phyloP scores from a whole-genome alignment of 176 grass and related monocot species.

The Themeda triandra region DNA sequence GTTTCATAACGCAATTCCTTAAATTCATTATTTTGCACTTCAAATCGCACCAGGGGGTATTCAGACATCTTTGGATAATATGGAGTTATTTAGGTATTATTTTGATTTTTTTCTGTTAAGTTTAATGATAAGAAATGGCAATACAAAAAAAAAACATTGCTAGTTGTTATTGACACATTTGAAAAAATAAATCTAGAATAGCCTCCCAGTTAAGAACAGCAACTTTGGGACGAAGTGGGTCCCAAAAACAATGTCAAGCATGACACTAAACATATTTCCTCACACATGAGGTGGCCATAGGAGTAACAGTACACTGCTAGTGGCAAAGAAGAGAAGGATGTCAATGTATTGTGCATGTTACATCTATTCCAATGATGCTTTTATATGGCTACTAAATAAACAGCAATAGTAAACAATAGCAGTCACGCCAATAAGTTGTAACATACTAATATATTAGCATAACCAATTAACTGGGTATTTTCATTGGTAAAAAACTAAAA shows the following conservation, averaged over 20 bases:
- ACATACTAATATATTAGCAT: neutral
- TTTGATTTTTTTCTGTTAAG: neutral
- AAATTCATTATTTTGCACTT: neutral
- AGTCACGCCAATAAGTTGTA: neutral
- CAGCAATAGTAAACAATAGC: slow-evolving; percentile 21
- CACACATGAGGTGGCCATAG: neutral
- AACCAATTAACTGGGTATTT: slow-evolving; percentile 1
- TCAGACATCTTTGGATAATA: neutral
- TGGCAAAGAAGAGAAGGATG: neutral
- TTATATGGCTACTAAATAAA: neutral
- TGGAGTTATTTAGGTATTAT: neutral
- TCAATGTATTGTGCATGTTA: neutral
- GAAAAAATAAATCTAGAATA: neutral
- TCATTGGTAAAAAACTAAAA: neutral
- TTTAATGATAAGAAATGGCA: neutral
- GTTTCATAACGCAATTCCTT: neutral
- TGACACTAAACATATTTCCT: neutral
- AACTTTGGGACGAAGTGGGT: neutral
- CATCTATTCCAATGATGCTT: slow-evolving; percentile 8
- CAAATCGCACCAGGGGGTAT: neutral
- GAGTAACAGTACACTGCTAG: neutral
- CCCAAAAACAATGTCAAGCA: neutral
- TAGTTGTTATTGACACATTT: neutral
- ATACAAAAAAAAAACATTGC: neutral
- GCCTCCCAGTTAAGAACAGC: neutral